Conservation (phyloP, 345 rosid species). For the Citrus maxima region DNA sequence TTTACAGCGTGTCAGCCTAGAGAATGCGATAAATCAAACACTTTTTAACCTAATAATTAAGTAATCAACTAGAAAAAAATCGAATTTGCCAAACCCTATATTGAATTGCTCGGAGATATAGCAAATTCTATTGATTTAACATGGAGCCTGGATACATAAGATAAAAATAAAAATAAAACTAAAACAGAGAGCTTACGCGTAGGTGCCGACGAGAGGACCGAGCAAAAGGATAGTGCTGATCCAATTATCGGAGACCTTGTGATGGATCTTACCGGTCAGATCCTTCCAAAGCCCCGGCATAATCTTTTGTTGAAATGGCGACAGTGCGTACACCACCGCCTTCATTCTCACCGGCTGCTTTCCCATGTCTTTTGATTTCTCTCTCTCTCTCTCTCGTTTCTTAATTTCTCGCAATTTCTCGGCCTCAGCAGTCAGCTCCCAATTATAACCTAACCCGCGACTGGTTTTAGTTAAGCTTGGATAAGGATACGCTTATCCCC, state of each 20-base stretch:
- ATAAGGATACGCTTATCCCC: background rate
- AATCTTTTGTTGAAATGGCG: conserved; percentile 80
- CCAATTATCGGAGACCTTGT: conserved; percentile 90
- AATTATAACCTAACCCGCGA: background rate
- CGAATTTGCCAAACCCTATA: background rate
- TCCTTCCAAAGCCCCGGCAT: conserved; percentile 77
- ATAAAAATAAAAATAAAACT: background rate
- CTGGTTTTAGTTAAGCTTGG: background rate
- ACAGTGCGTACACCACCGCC: conserved; percentile 79
- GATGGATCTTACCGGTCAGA: conserved; percentile 67
- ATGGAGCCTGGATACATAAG: background rate
- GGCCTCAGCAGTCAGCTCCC: background rate
- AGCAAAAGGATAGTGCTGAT: conserved; percentile 68
- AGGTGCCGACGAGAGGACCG: conserved; percentile 59
- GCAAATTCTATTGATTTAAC: background rate
- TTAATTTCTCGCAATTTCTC: background rate
- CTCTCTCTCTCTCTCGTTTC: background rate
- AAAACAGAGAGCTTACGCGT: conserved; percentile 34
- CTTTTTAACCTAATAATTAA: background rate
- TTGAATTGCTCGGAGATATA: background rate
- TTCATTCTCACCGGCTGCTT: conserved; percentile 76
- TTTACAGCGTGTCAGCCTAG: background rate
- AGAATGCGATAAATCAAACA: background rate
- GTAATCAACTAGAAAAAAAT: background rate
- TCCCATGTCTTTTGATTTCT: conserved; percentile 39